Percentiles rank a stretch among this genome's conserved stretches.
phyloP scores from a whole-genome alignment of 305 asterid genomes.

The Salvia sclarea region DNA sequence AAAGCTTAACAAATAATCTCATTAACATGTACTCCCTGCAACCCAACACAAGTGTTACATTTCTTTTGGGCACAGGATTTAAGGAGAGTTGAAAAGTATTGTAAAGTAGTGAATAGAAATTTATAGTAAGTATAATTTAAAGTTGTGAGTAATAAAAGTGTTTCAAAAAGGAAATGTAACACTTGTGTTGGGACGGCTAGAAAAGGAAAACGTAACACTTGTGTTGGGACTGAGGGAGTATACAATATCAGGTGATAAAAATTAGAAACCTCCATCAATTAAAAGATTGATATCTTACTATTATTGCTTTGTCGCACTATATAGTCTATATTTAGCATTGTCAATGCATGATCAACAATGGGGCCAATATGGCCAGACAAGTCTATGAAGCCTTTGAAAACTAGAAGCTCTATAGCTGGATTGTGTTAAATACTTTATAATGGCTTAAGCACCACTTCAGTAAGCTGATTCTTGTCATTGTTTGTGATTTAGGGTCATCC shows the following conservation, averaged over 20 bases:
- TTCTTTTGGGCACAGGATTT: too few relatives aligned
- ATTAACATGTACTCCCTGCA: too few relatives aligned
- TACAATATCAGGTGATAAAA: background rate
- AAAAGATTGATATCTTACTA: background rate
- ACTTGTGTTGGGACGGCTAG: too few relatives aligned
- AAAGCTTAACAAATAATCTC: background rate
- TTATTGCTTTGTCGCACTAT: background rate
- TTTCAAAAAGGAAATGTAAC: too few relatives aligned
- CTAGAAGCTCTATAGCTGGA: slow-evolving; percentile 4
- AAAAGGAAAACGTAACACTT: too few relatives aligned
- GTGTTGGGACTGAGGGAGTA: too few relatives aligned
- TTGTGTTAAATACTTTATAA: background rate
- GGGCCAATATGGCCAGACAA: slow-evolving; percentile 1
- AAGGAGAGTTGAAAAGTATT: too few relatives aligned
- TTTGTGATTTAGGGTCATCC: background rate
- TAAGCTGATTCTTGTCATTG: background rate
- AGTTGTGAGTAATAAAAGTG: too few relatives aligned
- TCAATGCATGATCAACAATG: background rate
- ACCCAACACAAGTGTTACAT: too few relatives aligned
- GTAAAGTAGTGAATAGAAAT: too few relatives aligned
- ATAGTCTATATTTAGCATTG: background rate
- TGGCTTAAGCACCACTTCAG: background rate
- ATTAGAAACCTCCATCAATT: slow-evolving; percentile 9
- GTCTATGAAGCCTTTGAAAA: background rate
- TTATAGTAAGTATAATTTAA: too few relatives aligned